Conservation (phyloP, 305 asterid genomes). For the Stenogyne calaminthoides region DNA sequence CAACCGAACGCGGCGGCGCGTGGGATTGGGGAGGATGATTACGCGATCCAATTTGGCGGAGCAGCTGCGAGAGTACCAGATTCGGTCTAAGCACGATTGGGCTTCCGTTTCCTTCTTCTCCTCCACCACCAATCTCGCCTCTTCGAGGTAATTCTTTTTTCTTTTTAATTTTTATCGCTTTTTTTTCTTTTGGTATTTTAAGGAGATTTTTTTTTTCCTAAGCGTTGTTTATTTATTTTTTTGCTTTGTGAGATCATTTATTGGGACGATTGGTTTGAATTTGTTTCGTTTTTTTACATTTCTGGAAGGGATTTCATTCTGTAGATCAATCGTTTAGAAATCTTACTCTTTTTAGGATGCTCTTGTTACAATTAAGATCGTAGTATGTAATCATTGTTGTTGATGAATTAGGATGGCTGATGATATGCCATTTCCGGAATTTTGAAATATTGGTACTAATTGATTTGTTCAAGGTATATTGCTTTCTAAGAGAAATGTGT, state of each 20-base stretch:
- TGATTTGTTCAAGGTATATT: constrained; percentile 8
- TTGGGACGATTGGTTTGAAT: not conserved
- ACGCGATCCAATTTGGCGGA: constrained; percentile 96
- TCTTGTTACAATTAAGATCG: not conserved
- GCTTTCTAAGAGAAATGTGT: not conserved
- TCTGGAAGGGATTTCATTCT: constrained; percentile 4
- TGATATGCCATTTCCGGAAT: not conserved
- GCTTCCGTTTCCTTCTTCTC: constrained; percentile 88
- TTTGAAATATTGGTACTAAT: not conserved
- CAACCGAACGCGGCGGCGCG: constrained; percentile 30
- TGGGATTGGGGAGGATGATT: constrained; percentile 54
- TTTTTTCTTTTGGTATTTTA: not conserved
- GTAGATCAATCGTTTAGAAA: constrained; percentile 7
- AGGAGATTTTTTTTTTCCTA: not conserved
- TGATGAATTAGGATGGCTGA: constrained; percentile 2
- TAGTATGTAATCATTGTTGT: not conserved
- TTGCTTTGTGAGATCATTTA: not conserved
- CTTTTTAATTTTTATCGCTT: not conserved
- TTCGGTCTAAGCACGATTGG: constrained; percentile 92
- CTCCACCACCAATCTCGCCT: constrained; percentile 65
- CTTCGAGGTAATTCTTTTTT: constrained; percentile 53
- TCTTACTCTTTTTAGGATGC: not conserved
- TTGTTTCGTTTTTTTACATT: not conserved
- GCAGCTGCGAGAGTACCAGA: constrained; percentile 93
- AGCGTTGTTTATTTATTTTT: not conserved